Percentiles rank a stretch among this genome's conserved stretches.
phyloP scores from a whole-genome alignment of 2,329 filamentous ascomycete species.

The Colletotrichum graminicola region DNA sequence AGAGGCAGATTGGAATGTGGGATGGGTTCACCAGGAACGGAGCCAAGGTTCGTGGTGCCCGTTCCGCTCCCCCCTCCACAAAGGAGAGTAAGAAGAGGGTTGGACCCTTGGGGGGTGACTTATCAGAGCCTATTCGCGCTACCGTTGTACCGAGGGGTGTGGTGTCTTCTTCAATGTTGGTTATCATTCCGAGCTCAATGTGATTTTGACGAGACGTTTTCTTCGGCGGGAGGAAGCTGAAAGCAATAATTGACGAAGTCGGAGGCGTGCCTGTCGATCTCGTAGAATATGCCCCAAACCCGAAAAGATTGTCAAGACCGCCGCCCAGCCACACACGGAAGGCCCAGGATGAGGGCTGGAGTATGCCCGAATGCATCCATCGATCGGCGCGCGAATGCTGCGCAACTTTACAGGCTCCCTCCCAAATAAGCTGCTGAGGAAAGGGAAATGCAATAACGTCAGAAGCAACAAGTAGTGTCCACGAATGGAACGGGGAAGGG shows the following conservation, averaged over 20 bases:
- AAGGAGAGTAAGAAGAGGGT: slow-evolving; percentile 12
- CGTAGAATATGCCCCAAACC: slow-evolving; percentile 22
- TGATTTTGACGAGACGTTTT: not conserved
- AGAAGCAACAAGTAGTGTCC: not conserved
- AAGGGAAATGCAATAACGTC: not conserved
- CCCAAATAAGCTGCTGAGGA: not conserved
- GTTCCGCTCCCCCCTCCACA: slow-evolving; percentile 40
- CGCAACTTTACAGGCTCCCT: slow-evolving; percentile 6
- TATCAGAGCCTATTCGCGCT: slow-evolving; percentile 19
- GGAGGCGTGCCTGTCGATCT: slow-evolving; percentile 39
- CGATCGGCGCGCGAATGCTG: slow-evolving; percentile 35
- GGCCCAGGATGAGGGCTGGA: slow-evolving; percentile 17
- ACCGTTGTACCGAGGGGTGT: slow-evolving; percentile 1
- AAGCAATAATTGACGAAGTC: slow-evolving; percentile 11
- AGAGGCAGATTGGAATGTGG: slow-evolving; percentile 8
- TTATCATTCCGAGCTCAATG: not conserved
- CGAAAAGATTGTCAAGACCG: slow-evolving; percentile 21
- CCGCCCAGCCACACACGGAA: slow-evolving; percentile 26
- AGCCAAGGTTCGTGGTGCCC: slow-evolving; percentile 33
- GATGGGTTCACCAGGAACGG: slow-evolving; percentile 23
- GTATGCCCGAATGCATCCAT: slow-evolving; percentile 34
- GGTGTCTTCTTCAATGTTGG: not conserved
- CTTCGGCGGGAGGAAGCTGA: not conserved
- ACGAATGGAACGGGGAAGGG: not conserved
- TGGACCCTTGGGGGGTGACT: slow-evolving; percentile 30